These are phyloP conservation scores for Penicillium sp. DNA, from an alignment of 2,329 filamentous ascomycete species.

Conservation along the genomic window DNA sequence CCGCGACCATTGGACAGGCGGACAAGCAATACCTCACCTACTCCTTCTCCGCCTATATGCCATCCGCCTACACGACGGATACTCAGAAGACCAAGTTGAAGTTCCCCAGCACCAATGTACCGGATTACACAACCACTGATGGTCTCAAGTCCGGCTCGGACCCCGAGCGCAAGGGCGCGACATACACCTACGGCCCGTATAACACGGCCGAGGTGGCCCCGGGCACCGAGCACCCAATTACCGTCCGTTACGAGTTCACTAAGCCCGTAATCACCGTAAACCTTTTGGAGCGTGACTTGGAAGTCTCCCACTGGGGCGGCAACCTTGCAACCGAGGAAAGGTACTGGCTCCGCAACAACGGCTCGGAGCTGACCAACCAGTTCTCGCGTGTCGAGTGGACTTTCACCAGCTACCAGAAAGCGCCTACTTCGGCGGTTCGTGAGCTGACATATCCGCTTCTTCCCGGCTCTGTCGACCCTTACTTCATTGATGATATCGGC, in stretches of 20 bases:
- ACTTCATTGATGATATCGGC: conserved; percentile 94
- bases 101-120: conserved; percentile 71
- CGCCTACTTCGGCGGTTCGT: conserved; percentile 73
- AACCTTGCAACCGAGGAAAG: conserved; percentile 94
- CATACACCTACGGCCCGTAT: conserved; percentile 88
- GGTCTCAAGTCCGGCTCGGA: conserved; percentile 60
- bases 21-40: conserved; percentile 85
- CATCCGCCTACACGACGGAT: conserved; percentile 76
- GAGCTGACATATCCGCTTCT: conserved; percentile 77
- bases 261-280: conserved; percentile 81
- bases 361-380: conserved; percentile 69
- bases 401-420: conserved; percentile 70
- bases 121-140: conserved; percentile 77
- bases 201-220: conserved; percentile 67
- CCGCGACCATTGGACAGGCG: conserved; percentile 75
- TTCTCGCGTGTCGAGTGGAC: conserved; percentile 79
- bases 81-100: conserved; percentile 99
- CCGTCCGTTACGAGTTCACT: conserved; percentile 90
- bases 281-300: conserved; percentile 81
- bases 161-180: conserved; percentile 79
- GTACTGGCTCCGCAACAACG: conserved; percentile 83
- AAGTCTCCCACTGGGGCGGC: conserved; percentile 97
- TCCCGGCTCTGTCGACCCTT: conserved; percentile 77
- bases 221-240: conserved; percentile 68
- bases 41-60: conserved; percentile 79